Base-by-base conservation (phyloP, 2,329 filamentous ascomycete species). In the Fusarium tanahbumbuense region DNA sequence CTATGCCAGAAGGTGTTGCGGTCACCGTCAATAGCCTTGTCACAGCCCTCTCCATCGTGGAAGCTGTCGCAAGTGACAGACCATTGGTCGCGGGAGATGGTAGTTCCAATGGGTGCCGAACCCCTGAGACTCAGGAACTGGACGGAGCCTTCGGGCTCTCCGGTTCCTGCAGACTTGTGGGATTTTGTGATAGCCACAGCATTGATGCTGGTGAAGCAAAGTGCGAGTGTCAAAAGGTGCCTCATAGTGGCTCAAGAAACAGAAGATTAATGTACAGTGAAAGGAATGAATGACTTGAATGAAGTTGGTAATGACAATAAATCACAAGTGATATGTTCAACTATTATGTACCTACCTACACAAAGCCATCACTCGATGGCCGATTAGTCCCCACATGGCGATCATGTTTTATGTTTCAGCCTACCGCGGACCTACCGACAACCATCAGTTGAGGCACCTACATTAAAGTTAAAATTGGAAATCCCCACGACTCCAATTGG, bases 1-100 rank as follows among this genome's bases (percentile, higher is more conserved):
- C 18, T 8, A 50, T 71, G 68, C 68, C 68, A 71, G 22, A 68
- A 71, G 3, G 68, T 54, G 20, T 64, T 23, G 4, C 9, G 15
- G 12, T 64, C 40, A 6, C 64, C 64, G 4, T 71, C 68, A 6
- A 71, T 68, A 6, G 68, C 68, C 3, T 68, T 71, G 18, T 37
- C 30, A 5, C 68, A 71, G 1, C 64, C 64, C 12, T 68, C 49
- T n/a, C 60, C 67, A 2, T 34, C 6, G 2, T 68, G 64, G 8
- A 49, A 34, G 28, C 68, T 70, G 12, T 59, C 59, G 3, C 68
- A 70, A n/a, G 50, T 71, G 1, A 68, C 67, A 3, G n/a, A 23
- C 68, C 68, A 70, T 5, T 52, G 46, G 13, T 42, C 32, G n/a
- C 67, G 68, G 18, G 13, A 23, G n/a, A 70, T 65, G 4, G 48